phyloP scores from a whole-genome alignment of 1,139 yeast species.

The Suhomyces bolitotheri region DNA sequence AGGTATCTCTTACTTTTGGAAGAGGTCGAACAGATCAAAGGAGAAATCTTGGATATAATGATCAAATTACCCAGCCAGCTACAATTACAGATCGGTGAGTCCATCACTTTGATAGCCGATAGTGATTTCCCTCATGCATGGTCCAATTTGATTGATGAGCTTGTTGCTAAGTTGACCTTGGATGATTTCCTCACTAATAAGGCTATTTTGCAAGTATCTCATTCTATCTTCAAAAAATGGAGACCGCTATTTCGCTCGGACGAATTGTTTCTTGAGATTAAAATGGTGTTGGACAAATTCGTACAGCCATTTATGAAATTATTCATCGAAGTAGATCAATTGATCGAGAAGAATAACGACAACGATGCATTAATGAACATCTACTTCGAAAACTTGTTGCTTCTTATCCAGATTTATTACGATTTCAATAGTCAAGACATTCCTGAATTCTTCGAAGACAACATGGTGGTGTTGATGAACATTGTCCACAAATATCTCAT shows the following conservation, averaged over 20 bases:
- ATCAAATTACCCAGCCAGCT: slow-evolving; percentile 69
- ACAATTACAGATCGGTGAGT: slow-evolving; percentile 91
- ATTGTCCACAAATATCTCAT: slow-evolving; percentile 78
- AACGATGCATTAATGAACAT: slow-evolving; percentile 49
- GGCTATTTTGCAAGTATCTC: slow-evolving; percentile 89
- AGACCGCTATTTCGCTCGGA: slow-evolving; percentile 91
- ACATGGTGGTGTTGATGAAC: slow-evolving; percentile 73
- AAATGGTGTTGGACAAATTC: slow-evolving; percentile 82
- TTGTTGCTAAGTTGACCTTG: slow-evolving; percentile 62
- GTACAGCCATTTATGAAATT: slow-evolving; percentile 75
- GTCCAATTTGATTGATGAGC: slow-evolving; percentile 75
- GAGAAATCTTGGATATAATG: slow-evolving; percentile 81
- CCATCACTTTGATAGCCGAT: slow-evolving; percentile 90
- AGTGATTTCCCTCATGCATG: slow-evolving; percentile 93
- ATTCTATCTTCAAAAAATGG: slow-evolving; percentile 96
- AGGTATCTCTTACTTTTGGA: slow-evolving; percentile 58
- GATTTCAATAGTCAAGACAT: slow-evolving; percentile 97
- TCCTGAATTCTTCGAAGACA: slow-evolving; percentile 96
- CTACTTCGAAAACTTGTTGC: slow-evolving; percentile 68
- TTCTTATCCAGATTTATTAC: slow-evolving; percentile 77
- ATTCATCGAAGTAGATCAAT: slow-evolving; percentile 63
- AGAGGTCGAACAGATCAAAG: slow-evolving; percentile 70
- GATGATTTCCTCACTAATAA: slow-evolving; percentile 74
- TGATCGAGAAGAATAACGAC: slow-evolving; percentile 53
- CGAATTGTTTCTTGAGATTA: slow-evolving; percentile 83